Evolutionary conservation across 306 rosid species (phyloP).

Genomic region (Senna siamea): DNA sequence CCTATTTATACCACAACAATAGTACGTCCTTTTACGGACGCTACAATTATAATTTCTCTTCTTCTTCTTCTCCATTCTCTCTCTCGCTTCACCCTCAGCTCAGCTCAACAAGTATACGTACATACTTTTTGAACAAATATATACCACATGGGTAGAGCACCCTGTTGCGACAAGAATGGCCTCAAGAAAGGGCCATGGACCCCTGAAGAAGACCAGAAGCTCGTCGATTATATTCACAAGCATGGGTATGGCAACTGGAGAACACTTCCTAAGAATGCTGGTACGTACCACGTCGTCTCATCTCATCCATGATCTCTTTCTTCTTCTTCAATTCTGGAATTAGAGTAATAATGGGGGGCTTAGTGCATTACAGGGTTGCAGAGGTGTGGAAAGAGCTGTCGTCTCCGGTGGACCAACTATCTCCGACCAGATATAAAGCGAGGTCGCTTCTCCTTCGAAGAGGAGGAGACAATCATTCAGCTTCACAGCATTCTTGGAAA

Average conservation of each 20-base stretch:
- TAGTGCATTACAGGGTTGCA: slow-evolving; percentile 84
- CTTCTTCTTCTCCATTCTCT: too few relatives aligned
- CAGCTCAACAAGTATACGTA: too few relatives aligned
- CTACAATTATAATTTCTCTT: slow-evolving; percentile 34
- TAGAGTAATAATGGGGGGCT: too few relatives aligned
- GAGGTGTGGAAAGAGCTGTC: slow-evolving; percentile 97
- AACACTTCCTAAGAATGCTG: slow-evolving; percentile 96
- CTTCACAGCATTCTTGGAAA: slow-evolving; percentile 88
- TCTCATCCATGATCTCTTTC: background rate
- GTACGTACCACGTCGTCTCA: slow-evolving; percentile 46
- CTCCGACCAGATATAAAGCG: slow-evolving; percentile 93
- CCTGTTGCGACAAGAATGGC: slow-evolving; percentile 90
- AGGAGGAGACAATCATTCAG: slow-evolving; percentile 93
- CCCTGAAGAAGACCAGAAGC: slow-evolving; percentile 84
- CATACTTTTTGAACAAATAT: too few relatives aligned
- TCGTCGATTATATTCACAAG: slow-evolving; percentile 71
- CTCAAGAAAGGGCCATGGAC: slow-evolving; percentile 99
- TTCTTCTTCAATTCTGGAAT: background rate
- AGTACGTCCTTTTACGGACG: slow-evolving; percentile 52
- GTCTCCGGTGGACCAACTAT: slow-evolving; percentile 97
- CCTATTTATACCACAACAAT: slow-evolving; percentile 61
- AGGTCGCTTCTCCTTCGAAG: slow-evolving; percentile 87
- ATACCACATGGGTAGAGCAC: slow-evolving; percentile 99
- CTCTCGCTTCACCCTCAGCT: too few relatives aligned
- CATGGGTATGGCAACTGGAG: slow-evolving; percentile 98